phyloP scores from a whole-genome alignment of 805 yeast species.

The Metschnikowia kofuensis region DNA sequence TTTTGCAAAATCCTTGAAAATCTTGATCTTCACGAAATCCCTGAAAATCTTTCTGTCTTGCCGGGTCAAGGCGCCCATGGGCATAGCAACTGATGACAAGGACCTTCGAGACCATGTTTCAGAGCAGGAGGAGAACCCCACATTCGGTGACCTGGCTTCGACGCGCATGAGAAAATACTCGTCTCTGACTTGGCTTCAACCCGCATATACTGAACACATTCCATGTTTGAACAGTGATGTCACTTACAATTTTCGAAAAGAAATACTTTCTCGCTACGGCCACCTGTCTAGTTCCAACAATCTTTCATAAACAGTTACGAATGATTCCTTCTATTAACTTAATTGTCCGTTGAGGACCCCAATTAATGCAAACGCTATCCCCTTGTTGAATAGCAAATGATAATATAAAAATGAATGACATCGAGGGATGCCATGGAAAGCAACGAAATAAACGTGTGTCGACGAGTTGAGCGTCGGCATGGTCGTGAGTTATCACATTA shows the following conservation, averaged over 20 bases:
- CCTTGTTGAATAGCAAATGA: conserved; percentile 21
- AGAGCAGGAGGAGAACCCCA: neutral
- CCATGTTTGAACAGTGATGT: neutral
- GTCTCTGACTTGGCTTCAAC: neutral
- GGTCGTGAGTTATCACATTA: conserved; percentile 43
- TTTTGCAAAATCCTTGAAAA: no score
- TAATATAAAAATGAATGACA: conserved; percentile 17
- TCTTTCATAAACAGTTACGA: neutral
- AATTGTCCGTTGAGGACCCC: conserved; percentile 52
- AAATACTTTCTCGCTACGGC: neutral
- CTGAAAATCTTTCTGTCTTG: neutral
- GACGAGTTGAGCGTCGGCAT: conserved; percentile 49
- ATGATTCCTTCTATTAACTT: conserved; percentile 18
- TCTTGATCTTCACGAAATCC: no score
- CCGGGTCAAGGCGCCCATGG: neutral
- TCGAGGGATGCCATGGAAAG: conserved; percentile 10
- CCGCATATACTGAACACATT: neutral
- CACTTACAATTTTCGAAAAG: neutral
- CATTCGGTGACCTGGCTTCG: neutral
- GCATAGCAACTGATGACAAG: neutral
- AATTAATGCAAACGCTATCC: conserved; percentile 38
- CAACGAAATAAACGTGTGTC: conserved; percentile 21
- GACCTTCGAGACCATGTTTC: neutral
- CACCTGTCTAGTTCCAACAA: neutral
- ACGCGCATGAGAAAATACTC: neutral